phyloP scores from a whole-genome alignment of 768 basidiomycete species.

The Mycena venus region DNA sequence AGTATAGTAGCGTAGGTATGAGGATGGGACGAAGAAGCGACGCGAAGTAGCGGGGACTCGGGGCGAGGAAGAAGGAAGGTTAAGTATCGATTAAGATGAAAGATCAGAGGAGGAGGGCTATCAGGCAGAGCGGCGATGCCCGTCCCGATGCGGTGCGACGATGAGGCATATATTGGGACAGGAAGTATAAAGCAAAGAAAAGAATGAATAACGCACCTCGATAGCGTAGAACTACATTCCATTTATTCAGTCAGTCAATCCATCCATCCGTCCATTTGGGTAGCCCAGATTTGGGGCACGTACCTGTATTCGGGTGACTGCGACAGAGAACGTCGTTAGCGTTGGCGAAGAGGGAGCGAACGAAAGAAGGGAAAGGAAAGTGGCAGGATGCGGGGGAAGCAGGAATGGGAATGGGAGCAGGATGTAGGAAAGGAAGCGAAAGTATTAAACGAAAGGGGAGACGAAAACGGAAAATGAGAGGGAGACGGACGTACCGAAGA shows the following conservation, averaged over 20 bases:
- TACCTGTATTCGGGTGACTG: slow-evolving; percentile 82
- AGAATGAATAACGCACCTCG: slow-evolving; percentile 66
- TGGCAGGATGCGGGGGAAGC: background rate
- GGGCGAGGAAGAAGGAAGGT: background rate
- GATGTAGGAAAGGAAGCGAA: background rate
- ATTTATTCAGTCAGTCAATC: background rate
- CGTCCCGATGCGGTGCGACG: no score
- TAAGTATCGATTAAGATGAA: background rate
- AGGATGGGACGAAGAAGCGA: background rate
- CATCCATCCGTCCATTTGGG: background rate
- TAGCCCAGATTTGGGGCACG: slow-evolving; percentile 38
- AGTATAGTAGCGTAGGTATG: background rate
- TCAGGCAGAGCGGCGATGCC: background rate
- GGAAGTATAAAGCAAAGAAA: background rate
- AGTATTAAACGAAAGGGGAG: no score
- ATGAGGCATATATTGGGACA: no score
- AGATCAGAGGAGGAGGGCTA: background rate
- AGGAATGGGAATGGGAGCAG: background rate
- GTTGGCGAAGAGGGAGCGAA: background rate
- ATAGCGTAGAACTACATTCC: slow-evolving; percentile 86
- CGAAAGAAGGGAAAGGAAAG: background rate
- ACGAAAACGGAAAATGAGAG: background rate
- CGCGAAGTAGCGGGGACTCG: background rate
- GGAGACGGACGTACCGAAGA: slow-evolving; percentile 76
- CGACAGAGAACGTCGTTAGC: background rate